Percentiles rank a stretch among this genome's conserved stretches.
These are phyloP conservation scores for Fistulifera solaris DNA, from an alignment of 108 stramenopile genomes.

Conservation along the genomic window DNA sequence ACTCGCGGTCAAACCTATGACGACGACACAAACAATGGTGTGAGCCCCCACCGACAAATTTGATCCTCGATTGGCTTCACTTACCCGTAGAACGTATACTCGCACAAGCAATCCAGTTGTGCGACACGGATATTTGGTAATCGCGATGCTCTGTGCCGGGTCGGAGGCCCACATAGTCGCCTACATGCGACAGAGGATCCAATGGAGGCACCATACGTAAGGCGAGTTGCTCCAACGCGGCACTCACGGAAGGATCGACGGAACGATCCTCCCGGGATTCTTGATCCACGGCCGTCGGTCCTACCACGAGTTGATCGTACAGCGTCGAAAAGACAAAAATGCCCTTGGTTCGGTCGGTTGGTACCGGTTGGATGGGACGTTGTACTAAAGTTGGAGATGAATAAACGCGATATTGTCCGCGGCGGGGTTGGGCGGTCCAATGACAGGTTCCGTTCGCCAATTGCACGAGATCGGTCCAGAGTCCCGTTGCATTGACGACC, in stretches of 20 bases:
- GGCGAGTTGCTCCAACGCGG: slow-evolving; percentile 26
- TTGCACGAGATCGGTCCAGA: slow-evolving; percentile 32
- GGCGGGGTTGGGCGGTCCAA: slow-evolving; percentile 34
- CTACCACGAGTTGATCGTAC: slow-evolving; percentile 71
- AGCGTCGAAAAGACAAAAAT: slow-evolving; percentile 70
- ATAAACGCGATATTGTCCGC: slow-evolving; percentile 65
- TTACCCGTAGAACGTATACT: slow-evolving; percentile 58
- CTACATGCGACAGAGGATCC: slow-evolving; percentile 24
- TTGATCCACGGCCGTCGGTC: slow-evolving; percentile 78
- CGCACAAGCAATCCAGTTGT: slow-evolving; percentile 57
- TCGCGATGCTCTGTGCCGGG: slow-evolving; percentile 66
- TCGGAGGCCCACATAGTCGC: slow-evolving; percentile 74
- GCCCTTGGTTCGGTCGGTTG: slow-evolving; percentile 65
- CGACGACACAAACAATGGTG: too few species aligned
- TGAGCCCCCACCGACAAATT: too few species aligned
- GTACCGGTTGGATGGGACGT: slow-evolving; percentile 74
- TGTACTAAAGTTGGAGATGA: slow-evolving; percentile 22
- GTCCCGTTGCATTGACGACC: slow-evolving; percentile 57
- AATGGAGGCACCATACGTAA: slow-evolving; percentile 26
- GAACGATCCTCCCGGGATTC: slow-evolving; percentile 34
- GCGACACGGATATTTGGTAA: slow-evolving; percentile 56
- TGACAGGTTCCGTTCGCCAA: slow-evolving; percentile 3
- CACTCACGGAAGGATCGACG: slow-evolving; percentile 35
- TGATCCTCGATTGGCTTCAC: too few species aligned
- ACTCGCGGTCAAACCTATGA: slow-evolving; percentile 55